Base-by-base conservation (phyloP, 305 asterid species). In the Fraxinus albicans region DNA sequence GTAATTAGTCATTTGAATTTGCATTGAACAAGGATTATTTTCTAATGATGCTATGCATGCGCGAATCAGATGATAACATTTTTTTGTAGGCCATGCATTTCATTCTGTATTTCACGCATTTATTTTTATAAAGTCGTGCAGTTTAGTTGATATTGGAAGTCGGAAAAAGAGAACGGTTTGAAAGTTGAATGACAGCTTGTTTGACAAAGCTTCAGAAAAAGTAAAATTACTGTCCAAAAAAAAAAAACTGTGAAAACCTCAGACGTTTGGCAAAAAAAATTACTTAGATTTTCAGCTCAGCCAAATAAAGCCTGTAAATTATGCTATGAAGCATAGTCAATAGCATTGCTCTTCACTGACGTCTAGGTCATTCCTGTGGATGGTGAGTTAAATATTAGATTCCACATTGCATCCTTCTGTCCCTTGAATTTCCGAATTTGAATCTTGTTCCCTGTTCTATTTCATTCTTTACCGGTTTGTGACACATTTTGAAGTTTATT, bases 1-100 rank as follows among this genome's bases (percentile, higher is more conserved):
- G 92, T 90, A 70, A 70, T 70, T 70, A 1, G 40, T 70, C 42
- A 31, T 25, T 69, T 69, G 76, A 70, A 70, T 70, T 29, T 29
- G 40, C 76, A 4, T 12, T 69, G 21, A 12, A 19, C 9, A 29
- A 69, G 76, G 4, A 69, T 27, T 31, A 29, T 29, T 31, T 69
- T 69, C 21, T 29, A 25, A 69, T 63, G 33, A 63, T 63, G 72
- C 72, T 60, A 60, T 60, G 33, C 72, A 63, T 63, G 72, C 6
- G 2, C 17, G 2, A 63, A 25, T 63, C 12, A 8, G 72, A 63
- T 33, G 72, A 63, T 23, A 21, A 21, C 6, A 2, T 8, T 63
- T 63, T 63, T 10, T 23, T 63, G 33, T 8, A 9, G 6, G 33
- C 31, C 34, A 23, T 63, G 73, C 73, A 21, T 63, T 23, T 19